A percentile compares a stretch with the other conserved stretches of the same genome.
These are phyloP conservation scores for Nematocida displodere DNA, from an alignment of 371 early-diverging fungal genomes.

Conservation along the genomic window DNA sequence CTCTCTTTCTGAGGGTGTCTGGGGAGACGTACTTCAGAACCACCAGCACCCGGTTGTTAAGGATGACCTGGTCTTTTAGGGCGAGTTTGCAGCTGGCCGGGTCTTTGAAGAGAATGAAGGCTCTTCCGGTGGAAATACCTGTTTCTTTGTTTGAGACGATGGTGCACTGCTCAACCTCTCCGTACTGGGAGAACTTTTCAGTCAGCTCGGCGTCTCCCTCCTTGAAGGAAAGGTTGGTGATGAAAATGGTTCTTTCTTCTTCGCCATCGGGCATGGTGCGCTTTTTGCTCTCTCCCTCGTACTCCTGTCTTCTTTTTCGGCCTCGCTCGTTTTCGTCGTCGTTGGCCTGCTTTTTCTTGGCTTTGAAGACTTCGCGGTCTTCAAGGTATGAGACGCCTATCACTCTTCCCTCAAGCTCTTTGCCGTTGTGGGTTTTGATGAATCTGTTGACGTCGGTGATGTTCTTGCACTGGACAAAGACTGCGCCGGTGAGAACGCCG, in stretches of 20 bases:
- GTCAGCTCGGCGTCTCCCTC: conserved; percentile 57
- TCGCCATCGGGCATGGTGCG: conserved; percentile 24
- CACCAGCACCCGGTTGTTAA: conserved; percentile 54
- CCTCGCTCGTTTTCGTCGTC: conserved; percentile 9
- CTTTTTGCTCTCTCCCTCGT: conserved; percentile 7
- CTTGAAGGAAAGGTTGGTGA: conserved; percentile 56
- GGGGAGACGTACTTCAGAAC: conserved; percentile 51
- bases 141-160: conserved; percentile 56
- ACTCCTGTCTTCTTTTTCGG: conserved; percentile 17
- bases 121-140: conserved; percentile 59
- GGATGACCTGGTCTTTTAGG: conserved; percentile 45
- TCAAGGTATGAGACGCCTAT: conserved; percentile 24
- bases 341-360: conserved; percentile 8
- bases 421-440: conserved; percentile 27
- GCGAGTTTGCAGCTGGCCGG: conserved; percentile 13
- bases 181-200: conserved; percentile 53
- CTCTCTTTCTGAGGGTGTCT: conserved; percentile 58
- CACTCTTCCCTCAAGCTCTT: conserved; percentile 2
- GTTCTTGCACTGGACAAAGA: conserved; percentile 45
- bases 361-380: conserved; percentile 29
- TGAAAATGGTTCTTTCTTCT: conserved; percentile 51
- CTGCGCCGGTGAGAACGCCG: conserved; percentile 37
- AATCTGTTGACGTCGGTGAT: conserved; percentile 36
- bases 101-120: conserved; percentile 55
- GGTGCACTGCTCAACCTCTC: conserved; percentile 55